A percentile compares a stretch with the other conserved stretches of the same genome.
phyloP scores from a whole-genome alignment of 177 flowering plant genomes.

The Telopea speciosissima region DNA sequence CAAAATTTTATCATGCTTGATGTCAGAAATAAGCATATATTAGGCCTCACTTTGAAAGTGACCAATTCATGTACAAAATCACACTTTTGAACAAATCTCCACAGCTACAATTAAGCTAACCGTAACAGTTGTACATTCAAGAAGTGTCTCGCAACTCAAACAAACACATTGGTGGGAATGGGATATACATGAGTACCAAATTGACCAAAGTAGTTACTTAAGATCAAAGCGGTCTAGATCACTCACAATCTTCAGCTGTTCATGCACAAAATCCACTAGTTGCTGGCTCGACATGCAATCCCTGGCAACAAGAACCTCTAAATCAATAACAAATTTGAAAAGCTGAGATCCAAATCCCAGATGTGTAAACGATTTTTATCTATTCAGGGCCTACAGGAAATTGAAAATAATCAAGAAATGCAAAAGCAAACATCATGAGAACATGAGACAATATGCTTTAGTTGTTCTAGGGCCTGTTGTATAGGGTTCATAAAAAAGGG shows the following conservation, averaged over 20 bases:
- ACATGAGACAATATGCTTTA: not conserved
- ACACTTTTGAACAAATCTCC: too few species aligned
- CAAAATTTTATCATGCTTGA: conserved; percentile 14
- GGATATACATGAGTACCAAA: too few species aligned
- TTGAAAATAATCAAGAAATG: not conserved
- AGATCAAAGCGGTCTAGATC: not conserved
- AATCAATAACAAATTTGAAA: conserved; percentile 2
- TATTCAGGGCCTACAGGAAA: not conserved
- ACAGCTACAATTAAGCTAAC: too few species aligned
- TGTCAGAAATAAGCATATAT: not conserved
- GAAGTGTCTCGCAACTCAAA: too few species aligned
- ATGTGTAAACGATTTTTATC: not conserved
- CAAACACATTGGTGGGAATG: too few species aligned
- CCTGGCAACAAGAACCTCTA: conserved; percentile 41
- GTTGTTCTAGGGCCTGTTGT: too few species aligned
- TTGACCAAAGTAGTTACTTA: too few species aligned
- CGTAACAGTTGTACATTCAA: too few species aligned
- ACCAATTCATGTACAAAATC: too few species aligned
- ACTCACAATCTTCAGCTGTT: conserved; percentile 65
- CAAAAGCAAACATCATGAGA: not conserved
- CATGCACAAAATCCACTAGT: conserved; percentile 81
- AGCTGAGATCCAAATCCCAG: not conserved
- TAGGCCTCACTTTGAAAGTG: not conserved
- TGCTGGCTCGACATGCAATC: conserved; percentile 99
- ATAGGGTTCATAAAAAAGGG: too few species aligned